A percentile compares a stretch with the other conserved stretches of the same genome.
Conservation (phyloP, 2,329 filamentous ascomycete species). For the Coccinonectria pachysandricola region DNA sequence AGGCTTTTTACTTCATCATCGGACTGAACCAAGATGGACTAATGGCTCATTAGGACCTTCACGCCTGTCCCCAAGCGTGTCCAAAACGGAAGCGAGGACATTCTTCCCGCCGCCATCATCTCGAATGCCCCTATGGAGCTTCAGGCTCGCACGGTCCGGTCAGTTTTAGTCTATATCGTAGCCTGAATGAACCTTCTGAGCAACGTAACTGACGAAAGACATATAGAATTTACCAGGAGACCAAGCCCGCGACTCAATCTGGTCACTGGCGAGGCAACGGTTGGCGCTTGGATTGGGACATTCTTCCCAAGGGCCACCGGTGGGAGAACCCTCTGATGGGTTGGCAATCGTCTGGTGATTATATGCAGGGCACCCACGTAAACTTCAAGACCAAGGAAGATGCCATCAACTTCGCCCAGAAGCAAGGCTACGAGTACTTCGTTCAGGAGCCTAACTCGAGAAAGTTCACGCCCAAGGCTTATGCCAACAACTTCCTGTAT, state of each 20-base stretch:
- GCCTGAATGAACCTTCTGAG: background rate
- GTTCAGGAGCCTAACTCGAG: constrained; percentile 93
- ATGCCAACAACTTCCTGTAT: constrained; percentile 94
- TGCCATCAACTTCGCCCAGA: constrained; percentile 89
- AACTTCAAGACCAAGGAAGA: constrained; percentile 91
- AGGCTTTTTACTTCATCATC: no score
- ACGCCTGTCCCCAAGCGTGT: constrained; percentile 83
- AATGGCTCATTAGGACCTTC: constrained; percentile 53
- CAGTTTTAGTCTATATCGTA: constrained; percentile 23
- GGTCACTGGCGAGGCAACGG: constrained; percentile 73
- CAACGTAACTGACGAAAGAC: constrained; percentile 5
- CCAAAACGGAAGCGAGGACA: constrained; percentile 81
- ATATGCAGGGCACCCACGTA: constrained; percentile 87
- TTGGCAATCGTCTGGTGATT: constrained; percentile 92
- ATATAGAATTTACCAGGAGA: constrained; percentile 81
- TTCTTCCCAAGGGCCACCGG: constrained; percentile 80
- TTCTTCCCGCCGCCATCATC: constrained; percentile 71
- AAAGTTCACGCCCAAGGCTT: constrained; percentile 77
- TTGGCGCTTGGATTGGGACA: constrained; percentile 99
- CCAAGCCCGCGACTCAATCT: constrained; percentile 95
- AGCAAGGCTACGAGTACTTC: constrained; percentile 98
- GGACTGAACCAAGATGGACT: constrained; percentile 7
- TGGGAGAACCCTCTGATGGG: constrained; percentile 99
- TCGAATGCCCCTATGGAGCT: constrained; percentile 91
- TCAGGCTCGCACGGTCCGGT: constrained; percentile 90